Evolutionary conservation across 2,329 filamentous ascomycete genomes (phyloP).

Genomic region (Zymoseptoria tritici): DNA sequence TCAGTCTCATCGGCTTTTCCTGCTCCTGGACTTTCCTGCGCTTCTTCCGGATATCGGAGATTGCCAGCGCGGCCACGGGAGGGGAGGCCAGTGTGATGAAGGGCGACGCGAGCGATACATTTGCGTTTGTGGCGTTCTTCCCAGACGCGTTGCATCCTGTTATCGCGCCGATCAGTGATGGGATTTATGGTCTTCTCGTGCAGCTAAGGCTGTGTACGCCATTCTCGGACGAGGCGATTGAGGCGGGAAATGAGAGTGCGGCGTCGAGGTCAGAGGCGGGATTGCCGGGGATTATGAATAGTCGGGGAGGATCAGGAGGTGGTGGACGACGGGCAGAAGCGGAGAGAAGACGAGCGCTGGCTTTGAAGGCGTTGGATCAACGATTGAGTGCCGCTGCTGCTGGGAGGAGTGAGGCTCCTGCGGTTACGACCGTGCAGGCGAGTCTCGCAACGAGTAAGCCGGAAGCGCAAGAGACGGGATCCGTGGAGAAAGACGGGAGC

Average conservation of each 20-base stretch:
- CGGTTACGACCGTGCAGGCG: constrained; percentile 17
- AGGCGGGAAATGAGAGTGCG: constrained; percentile 64
- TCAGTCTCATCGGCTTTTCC: constrained; percentile 74
- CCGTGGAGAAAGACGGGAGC: background rate
- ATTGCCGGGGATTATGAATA: constrained; percentile 52
- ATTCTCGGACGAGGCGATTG: constrained; percentile 74
- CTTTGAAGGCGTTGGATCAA: constrained; percentile 86
- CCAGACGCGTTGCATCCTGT: constrained; percentile 74
- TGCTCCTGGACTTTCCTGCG: constrained; percentile 92
- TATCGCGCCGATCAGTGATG: constrained; percentile 64
- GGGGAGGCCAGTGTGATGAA: constrained; percentile 53
- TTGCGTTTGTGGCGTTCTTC: constrained; percentile 94
- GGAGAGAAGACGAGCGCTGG: constrained; percentile 79
- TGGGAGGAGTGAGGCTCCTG: constrained; percentile 7
- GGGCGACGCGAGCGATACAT: constrained; percentile 92
- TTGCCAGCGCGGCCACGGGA: constrained; percentile 39
- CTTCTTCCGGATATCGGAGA: constrained; percentile 70
- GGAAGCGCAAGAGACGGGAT: background rate
- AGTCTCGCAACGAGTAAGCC: constrained; percentile 2
- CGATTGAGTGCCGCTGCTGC: constrained; percentile 73
- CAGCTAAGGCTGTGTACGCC: constrained; percentile 72
- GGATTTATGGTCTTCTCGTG: constrained; percentile 68
- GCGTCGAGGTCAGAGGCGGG: constrained; percentile 56
- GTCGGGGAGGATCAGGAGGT: constrained; percentile 34
- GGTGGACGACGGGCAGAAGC: constrained; percentile 64